These are phyloP conservation scores for Mortierella sp. DNA, from an alignment of 371 early-diverging fungal genomes.

Conservation along the genomic window DNA sequence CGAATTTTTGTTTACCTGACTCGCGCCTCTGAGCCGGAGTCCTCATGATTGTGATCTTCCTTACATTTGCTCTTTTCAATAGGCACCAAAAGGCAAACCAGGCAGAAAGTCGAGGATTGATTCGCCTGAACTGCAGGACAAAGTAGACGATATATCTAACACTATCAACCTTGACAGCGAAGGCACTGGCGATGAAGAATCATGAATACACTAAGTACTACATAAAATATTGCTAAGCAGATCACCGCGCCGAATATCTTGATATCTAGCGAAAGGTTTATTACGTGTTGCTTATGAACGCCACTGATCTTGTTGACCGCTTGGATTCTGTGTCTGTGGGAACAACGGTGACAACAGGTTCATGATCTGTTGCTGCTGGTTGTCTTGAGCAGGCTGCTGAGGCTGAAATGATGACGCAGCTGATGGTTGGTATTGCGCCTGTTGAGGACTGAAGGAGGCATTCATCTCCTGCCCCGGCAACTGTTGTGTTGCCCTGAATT, in stretches of 20 bases:
- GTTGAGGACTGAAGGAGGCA: slow-evolving; percentile 15
- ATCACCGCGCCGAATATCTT: too few relatives aligned
- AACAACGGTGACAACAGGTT: slow-evolving; percentile 36
- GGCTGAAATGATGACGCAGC: slow-evolving; percentile 1
- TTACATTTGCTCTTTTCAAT: too few relatives aligned
- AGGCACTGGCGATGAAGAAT: slow-evolving; percentile 4
- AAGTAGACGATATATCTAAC: not conserved
- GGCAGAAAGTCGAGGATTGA: too few relatives aligned
- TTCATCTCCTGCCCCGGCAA: slow-evolving; percentile 3
- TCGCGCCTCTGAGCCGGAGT: too few relatives aligned
- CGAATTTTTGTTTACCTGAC: too few relatives aligned
- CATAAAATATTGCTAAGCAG: too few relatives aligned
- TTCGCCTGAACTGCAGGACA: not conserved
- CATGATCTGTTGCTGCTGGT: slow-evolving; percentile 19
- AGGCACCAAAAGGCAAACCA: too few relatives aligned
- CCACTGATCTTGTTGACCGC: not conserved
- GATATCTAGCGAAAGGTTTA: too few relatives aligned
- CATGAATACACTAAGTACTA: too few relatives aligned
- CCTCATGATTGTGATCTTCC: too few relatives aligned
- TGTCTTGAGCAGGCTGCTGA: slow-evolving; percentile 14
- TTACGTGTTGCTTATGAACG: too few relatives aligned
- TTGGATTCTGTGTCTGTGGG: slow-evolving; percentile 22
- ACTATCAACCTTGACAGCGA: slow-evolving; percentile 7
- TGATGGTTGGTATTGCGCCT: slow-evolving; percentile 15
- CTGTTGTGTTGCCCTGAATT: slow-evolving; percentile 9